These are phyloP conservation scores for Thuja plicata DNA, from an alignment of 83 land plant genomes.

Conservation along the genomic window DNA sequence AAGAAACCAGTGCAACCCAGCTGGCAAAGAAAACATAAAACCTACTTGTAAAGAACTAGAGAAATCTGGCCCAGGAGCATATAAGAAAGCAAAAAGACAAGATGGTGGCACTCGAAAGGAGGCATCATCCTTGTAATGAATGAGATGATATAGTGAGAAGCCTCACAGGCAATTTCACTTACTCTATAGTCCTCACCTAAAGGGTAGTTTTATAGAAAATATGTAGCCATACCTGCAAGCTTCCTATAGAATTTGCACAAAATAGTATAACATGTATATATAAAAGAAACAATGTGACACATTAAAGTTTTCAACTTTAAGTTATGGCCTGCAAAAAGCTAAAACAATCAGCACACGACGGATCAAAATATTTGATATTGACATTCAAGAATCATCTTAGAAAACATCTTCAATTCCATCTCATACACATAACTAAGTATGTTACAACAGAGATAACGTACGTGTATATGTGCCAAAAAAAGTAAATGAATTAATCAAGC, in stretches of 20 bases:
- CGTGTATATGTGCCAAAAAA: not conserved
- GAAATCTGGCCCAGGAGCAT: not conserved
- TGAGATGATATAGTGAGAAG: not conserved
- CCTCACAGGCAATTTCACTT: not conserved
- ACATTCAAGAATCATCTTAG: not conserved
- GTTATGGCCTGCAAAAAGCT: not conserved
- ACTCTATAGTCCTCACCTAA: not conserved
- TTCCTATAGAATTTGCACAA: not conserved
- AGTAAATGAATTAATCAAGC: not conserved
- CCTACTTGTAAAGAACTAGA: not conserved
- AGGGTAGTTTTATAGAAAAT: not conserved
- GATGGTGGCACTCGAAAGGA: not conserved
- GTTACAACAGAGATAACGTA: not conserved
- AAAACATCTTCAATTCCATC: not conserved
- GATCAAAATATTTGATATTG: not conserved
- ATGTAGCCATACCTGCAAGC: not conserved
- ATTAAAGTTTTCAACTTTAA: not conserved
- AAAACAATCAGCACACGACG: not conserved
- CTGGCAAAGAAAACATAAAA: not conserved
- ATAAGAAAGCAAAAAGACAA: not conserved
- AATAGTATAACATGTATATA: not conserved
- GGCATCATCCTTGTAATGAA: not conserved
- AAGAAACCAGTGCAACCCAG: not conserved
- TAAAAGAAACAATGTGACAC: not conserved
- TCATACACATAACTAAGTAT: not conserved